A percentile compares a stretch with the other conserved stretches of the same genome.
These are phyloP conservation scores for Lentithecium fluviatile DNA, from an alignment of 495 filamentous ascomycete genomes.

Conservation along the genomic window DNA sequence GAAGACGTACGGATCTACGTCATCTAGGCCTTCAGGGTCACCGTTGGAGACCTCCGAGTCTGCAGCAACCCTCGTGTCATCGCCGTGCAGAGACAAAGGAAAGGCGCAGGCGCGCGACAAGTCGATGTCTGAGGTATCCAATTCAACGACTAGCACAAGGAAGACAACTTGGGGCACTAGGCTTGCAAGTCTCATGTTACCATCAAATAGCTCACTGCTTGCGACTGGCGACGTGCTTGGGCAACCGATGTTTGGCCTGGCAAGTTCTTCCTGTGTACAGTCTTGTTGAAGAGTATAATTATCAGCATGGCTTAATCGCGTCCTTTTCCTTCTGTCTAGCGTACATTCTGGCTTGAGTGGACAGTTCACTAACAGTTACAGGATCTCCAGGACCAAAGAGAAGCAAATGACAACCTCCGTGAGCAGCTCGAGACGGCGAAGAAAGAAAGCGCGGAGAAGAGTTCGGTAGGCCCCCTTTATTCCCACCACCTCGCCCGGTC, in stretches of 20 bases:
- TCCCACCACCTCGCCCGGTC: not conserved
- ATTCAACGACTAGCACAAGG: no score
- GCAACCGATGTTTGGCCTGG: not conserved
- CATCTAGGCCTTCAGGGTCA: not conserved
- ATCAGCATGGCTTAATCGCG: not conserved
- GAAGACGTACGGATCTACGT: not conserved
- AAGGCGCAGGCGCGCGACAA: no score
- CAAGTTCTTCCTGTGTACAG: no score
- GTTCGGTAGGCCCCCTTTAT: conserved; percentile 28
- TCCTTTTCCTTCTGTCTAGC: not conserved
- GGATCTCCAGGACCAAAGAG: conserved; percentile 43
- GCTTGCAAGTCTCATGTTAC: no score
- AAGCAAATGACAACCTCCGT: conserved; percentile 53
- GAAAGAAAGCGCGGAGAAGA: conserved; percentile 23
- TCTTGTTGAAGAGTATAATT: no score
- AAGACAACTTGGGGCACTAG: no score
- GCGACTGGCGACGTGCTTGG: not conserved
- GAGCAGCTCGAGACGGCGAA: conserved; percentile 32
- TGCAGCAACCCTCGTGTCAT: no score
- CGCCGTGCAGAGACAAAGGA: no score
- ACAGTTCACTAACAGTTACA: not conserved
- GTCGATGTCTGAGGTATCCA: no score
- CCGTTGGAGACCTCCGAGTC: not conserved
- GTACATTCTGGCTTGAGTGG: not conserved
- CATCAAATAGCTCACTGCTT: no score